phyloP scores from a whole-genome alignment of 73 alveolate species.

The Stentor roeselii region DNA sequence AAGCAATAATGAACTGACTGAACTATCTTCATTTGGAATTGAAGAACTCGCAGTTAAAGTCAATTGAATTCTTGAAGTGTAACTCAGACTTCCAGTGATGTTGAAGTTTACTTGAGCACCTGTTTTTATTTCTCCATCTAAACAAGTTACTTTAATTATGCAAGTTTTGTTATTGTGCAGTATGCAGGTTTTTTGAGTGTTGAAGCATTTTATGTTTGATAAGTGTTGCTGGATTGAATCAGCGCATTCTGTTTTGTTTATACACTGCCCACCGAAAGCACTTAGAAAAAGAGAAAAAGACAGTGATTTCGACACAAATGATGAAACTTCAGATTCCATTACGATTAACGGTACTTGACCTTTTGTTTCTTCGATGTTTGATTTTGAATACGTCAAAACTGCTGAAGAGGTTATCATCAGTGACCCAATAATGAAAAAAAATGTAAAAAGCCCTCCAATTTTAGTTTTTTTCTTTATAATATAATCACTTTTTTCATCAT shows the following conservation, averaged over 20 bases:
- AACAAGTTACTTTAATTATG: neutral
- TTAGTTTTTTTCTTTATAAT: neutral
- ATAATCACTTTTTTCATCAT: neutral
- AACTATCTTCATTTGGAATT: neutral
- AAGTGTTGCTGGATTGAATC: neutral
- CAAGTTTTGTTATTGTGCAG: neutral
- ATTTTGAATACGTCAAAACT: neutral
- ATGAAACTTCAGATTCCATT: neutral
- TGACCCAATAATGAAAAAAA: neutral
- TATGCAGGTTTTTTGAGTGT: neutral
- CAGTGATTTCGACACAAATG: neutral
- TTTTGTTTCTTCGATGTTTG: slow-evolving; percentile 5
- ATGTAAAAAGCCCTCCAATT: neutral
- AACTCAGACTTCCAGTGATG: neutral
- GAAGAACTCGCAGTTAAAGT: slow-evolving; percentile 19
- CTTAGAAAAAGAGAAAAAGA: neutral
- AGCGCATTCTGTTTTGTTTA: neutral
- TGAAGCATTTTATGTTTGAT: neutral
- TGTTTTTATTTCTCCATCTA: neutral
- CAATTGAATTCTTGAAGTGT: neutral
- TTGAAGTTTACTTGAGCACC: neutral
- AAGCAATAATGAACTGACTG: neutral
- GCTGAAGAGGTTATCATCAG: neutral
- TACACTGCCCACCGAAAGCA: neutral
- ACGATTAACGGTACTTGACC: neutral